A percentile compares a stretch with the other conserved stretches of the same genome.
phyloP scores from a whole-genome alignment of 116 monocot genomes.

The Trichopus zeylanicus region DNA sequence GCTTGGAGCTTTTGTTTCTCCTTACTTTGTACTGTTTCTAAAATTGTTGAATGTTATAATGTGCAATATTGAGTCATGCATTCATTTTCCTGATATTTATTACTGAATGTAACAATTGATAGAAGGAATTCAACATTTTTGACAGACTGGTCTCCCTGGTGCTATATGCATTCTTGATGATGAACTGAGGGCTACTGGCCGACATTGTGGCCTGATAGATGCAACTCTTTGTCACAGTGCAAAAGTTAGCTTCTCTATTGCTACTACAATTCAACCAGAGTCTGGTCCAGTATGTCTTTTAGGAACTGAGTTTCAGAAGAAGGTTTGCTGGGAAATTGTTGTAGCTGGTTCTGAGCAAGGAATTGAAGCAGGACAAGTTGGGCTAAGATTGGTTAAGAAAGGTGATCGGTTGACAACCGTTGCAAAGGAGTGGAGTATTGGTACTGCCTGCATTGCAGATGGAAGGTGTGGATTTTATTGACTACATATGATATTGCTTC shows the following conservation, averaged over 20 bases:
- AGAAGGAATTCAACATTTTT: not conserved
- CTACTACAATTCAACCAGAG: slow-evolving; percentile 87
- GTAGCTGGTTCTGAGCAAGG: slow-evolving; percentile 99
- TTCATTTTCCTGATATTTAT: too few relatives aligned
- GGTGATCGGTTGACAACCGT: slow-evolving; percentile 81
- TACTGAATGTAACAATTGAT: not conserved
- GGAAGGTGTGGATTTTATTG: slow-evolving; percentile 59
- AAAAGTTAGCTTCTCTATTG: slow-evolving; percentile 69
- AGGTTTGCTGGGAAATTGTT: slow-evolving; percentile 90
- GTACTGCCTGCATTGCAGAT: slow-evolving; percentile 89
- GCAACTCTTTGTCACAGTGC: slow-evolving; percentile 48
- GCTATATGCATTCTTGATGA: slow-evolving; percentile 94
- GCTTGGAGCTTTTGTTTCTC: not conserved
- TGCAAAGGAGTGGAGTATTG: slow-evolving; percentile 94
- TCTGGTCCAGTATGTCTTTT: slow-evolving; percentile 97
- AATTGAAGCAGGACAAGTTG: slow-evolving; percentile 98
- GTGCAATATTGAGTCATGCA: not conserved
- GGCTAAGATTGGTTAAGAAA: slow-evolving; percentile 81
- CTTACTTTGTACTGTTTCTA: not conserved
- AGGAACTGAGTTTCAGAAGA: slow-evolving; percentile 92
- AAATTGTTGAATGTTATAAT: not conserved
- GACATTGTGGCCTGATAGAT: slow-evolving; percentile 86
- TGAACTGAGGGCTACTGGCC: slow-evolving; percentile 69
- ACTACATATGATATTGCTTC: not conserved
- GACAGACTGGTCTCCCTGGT: slow-evolving; percentile 73